Evolutionary conservation across 495 filamentous ascomycete species (phyloP), one percentile per base, ranked within the genome.

Genomic region (Tuber indicum): DNA sequence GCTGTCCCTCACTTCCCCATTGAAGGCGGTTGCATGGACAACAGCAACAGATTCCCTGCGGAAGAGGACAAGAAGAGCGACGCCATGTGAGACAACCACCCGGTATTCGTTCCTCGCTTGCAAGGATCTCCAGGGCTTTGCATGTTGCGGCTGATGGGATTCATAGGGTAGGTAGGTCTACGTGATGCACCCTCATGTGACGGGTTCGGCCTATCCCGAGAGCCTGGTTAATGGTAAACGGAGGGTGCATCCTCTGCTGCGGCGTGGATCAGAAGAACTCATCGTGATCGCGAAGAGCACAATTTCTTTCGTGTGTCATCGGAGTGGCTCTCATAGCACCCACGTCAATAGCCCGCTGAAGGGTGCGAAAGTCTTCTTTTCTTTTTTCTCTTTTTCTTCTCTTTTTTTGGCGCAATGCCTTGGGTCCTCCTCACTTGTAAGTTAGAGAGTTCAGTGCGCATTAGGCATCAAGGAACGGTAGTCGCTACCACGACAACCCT

Each of bases 181-280:
- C 71, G 71, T 72, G 70, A 71, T 58, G 73, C 69, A 72, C 70
- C 42, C 72, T 71, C 76, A 75, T 75, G 76, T 78, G 76, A 75
- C 70, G 32, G 12, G 32, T 66, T 72, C 75, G 70, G 73, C 39
- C 52, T n/a, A 70, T 73, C 70, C 76, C 76, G 41, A 72, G 71
- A 75, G 42, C 73, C 74, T 75, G 76, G 76, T 78, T 69, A 23
- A 39, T 42, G 76, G 76, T 75, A 46, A 58, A 58, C 1, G 12
- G 49, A n/a, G 8, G 21, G 49, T 58, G 49, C 21, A 8, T 26
- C 49, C 49, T n/a, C 23, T 23, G 7, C 49, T 58, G 23, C 49
- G 23, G 23, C 49, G 23, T 58, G 23, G 49, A 58, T 58, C 49
- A 58, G 49, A 26, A n/a, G 16, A 66, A 70, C 21, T 44, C 73